Evolutionary conservation across 2,329 filamentous ascomycete species (phyloP).

Genomic region (Zymoseptoria tritici): DNA sequence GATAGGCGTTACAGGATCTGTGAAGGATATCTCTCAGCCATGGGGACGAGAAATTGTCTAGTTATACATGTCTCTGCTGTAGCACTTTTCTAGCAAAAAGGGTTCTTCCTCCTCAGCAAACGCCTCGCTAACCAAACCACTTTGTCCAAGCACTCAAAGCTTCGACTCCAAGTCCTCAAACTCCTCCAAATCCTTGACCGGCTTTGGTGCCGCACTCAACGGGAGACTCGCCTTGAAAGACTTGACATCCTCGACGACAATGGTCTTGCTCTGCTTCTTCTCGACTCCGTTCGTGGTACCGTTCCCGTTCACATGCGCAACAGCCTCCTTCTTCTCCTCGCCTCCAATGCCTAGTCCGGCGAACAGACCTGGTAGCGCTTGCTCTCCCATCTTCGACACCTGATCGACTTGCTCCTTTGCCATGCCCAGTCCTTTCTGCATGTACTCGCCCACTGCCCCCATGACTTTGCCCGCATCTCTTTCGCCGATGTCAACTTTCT

Average conservation of each 20-base stretch:
- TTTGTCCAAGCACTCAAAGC: slow-evolving; percentile 37
- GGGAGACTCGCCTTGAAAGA: slow-evolving; percentile 70
- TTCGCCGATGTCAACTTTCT: slow-evolving; percentile 38
- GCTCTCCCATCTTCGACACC: slow-evolving; percentile 24
- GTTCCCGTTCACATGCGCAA: slow-evolving; percentile 23
- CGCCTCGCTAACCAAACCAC: background rate
- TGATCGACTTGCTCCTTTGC: slow-evolving; percentile 43
- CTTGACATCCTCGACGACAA: slow-evolving; percentile 68
- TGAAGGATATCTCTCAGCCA: no score
- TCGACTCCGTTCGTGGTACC: slow-evolving; percentile 35
- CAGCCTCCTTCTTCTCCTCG: slow-evolving; percentile 4
- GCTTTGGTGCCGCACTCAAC: slow-evolving; percentile 63
- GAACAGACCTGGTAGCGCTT: background rate
- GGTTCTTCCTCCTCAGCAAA: background rate
- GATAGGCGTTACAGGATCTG: no score
- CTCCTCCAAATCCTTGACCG: slow-evolving; percentile 68
- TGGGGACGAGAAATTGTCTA: background rate
- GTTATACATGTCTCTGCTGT: background rate
- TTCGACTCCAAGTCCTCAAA: slow-evolving; percentile 84
- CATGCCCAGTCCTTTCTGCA: slow-evolving; percentile 38
- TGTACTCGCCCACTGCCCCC: slow-evolving; percentile 34
- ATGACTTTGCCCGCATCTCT: slow-evolving; percentile 33
- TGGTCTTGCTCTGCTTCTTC: slow-evolving; percentile 42
- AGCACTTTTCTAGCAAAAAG: background rate
- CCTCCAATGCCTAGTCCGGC: slow-evolving; percentile 38